Evolutionary conservation across 768 basidiomycete species (phyloP).

Genomic region (Auriscalpium vulgare): DNA sequence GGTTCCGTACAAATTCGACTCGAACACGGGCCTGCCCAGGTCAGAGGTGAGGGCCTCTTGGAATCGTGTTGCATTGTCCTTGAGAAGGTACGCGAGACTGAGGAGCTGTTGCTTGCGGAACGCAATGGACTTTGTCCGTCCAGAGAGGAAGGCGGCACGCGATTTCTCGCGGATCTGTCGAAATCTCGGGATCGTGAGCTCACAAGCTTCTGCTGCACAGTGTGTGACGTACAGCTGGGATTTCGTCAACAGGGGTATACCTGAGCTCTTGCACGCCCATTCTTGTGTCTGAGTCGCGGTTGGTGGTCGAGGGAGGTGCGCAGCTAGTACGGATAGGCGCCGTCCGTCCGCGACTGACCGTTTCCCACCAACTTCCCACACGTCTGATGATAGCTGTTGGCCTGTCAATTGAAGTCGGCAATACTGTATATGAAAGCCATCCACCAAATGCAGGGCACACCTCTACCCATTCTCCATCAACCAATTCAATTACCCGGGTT

Average conservation of each 20-base stretch:
- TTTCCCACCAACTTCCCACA: too few relatives aligned
- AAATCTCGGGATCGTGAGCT: background rate
- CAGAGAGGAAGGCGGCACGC: conserved; percentile 47
- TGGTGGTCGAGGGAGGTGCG: too few relatives aligned
- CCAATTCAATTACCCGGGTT: too few relatives aligned
- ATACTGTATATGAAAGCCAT: too few relatives aligned
- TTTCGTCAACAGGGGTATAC: conserved; percentile 18
- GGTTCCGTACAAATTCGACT: conserved; percentile 41
- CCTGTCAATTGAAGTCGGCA: too few relatives aligned
- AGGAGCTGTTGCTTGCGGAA: conserved; percentile 71
- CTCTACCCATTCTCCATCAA: too few relatives aligned
- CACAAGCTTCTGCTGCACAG: background rate
- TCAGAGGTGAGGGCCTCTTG: conserved; percentile 51
- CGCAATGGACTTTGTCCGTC: conserved; percentile 56
- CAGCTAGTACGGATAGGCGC: too few relatives aligned
- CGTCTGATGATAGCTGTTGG: too few relatives aligned
- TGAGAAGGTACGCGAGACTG: conserved; percentile 63
- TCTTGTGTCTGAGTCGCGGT: too few relatives aligned
- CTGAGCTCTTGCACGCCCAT: too few relatives aligned
- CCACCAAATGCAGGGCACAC: too few relatives aligned
- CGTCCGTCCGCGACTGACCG: too few relatives aligned
- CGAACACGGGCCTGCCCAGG: conserved; percentile 53
- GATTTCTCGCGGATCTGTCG: conserved; percentile 50
- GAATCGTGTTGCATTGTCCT: conserved; percentile 63
- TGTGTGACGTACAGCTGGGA: conserved; percentile 14